Evolutionary conservation across 2,329 filamentous ascomycete genomes (phyloP), one percentile per base, ranked within the genome.

Genomic region (Bipolaris sorokiniana): DNA sequence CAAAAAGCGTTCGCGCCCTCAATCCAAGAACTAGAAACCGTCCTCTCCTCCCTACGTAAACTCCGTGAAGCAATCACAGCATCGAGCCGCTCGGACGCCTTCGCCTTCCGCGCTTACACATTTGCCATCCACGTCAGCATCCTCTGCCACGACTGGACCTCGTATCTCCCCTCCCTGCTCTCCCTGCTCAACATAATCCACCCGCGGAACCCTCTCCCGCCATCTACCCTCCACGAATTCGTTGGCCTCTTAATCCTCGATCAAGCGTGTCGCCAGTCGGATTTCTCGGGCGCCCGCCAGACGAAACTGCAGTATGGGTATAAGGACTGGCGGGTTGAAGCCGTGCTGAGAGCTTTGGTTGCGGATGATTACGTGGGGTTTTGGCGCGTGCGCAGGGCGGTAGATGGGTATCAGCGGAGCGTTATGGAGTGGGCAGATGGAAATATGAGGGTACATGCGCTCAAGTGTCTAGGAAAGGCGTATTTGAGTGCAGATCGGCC

Each of bases 41-140:
- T 98, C 50, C 83, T 97, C 51, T 85, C 90, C 68, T 91, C 94
- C 3, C 88, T 98, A 72, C 88, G 95, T 61, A 98, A 97, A 76
- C 85, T 99, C 31, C 88, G 95, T 54, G 95, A 99, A 80, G 93
- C 89, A 22, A 88, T 98, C 46, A 86, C 96, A 2, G 91, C 91
- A 11, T 88, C 90, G 7, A 86, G 87, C 51, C 87, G 93, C 18
- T 81, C 83, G 34, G 90, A 97, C 71, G 82, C 86, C 50, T 99
- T 99, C 76, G 88, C 94, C 1, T 87, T 90, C n/a, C 88, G 92
- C 66, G 91, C 88, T 15, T 97, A 98, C 77, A 87, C 96, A 61
- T 98, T 98, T 81, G 92, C 91, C 68, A 91, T 96, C 67, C 89
- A 93, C 52, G 83, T 93, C 23, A 88, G 90, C 22, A 88, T 99